phyloP scores from a whole-genome alignment of 495 filamentous ascomycete genomes.

The Filosporella fistucella region DNA sequence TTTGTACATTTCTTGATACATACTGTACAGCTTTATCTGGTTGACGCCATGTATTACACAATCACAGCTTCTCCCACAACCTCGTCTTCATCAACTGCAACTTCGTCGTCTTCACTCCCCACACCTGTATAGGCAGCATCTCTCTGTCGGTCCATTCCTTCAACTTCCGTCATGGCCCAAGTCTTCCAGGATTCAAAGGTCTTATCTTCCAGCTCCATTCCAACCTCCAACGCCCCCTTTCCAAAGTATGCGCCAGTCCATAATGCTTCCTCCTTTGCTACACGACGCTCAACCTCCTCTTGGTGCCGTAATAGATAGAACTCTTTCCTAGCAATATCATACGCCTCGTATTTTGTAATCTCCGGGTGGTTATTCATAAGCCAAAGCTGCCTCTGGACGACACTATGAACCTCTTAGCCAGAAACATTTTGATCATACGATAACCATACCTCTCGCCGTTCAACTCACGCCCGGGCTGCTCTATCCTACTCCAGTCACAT shows the following conservation, averaged over 20 bases:
- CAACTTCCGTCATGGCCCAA: constrained; percentile 62
- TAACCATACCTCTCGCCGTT: constrained; percentile 78
- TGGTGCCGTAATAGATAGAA: constrained; percentile 81
- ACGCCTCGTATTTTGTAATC: constrained; percentile 63
- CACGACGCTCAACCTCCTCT: constrained; percentile 77
- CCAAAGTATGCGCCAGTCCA: constrained; percentile 84
- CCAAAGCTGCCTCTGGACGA: constrained; percentile 88
- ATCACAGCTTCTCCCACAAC: too few species aligned
- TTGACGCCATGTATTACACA: too few species aligned
- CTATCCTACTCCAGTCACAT: constrained; percentile 74
- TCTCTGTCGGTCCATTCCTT: constrained; percentile 36
- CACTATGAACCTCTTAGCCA: constrained; percentile 45
- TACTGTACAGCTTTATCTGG: too few species aligned
- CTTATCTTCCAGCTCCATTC: constrained; percentile 77
- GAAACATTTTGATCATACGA: background rate
- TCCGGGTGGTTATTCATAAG: constrained; percentile 59
- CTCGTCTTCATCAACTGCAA: constrained; percentile 12
- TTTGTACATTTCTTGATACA: too few species aligned
- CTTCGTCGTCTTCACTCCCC: constrained; percentile 29
- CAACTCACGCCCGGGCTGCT: constrained; percentile 72
- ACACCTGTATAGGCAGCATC: constrained; percentile 44
- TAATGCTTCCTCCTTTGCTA: constrained; percentile 85
- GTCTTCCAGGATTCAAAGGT: constrained; percentile 75
- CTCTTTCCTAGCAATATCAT: constrained; percentile 83
- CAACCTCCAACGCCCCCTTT: constrained; percentile 63